Base-by-base conservation (phyloP, 805 yeast species). In the Lipomyces spencermartinsiae region DNA sequence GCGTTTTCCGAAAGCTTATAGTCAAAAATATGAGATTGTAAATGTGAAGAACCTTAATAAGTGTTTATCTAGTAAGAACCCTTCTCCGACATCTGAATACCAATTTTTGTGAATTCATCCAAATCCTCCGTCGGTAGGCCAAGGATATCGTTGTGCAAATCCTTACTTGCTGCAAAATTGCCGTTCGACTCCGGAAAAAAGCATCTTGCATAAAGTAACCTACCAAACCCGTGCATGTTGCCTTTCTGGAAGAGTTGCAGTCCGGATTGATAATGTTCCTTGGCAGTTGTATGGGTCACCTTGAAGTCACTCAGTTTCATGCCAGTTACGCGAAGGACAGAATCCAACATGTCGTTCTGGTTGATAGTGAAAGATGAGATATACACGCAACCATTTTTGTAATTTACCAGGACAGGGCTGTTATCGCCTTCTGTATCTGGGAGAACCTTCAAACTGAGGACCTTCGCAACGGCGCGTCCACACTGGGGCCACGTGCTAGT, bases 91-190 rank as follows among this genome's bases (percentile, higher is more conserved):
- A n/a, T n/a, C n/a, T n/a, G n/a, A n/a, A n/a, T n/a, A n/a, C n/a
- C n/a, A n/a, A n/a, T n/a, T n/a, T n/a, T 19, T 19, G 29, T 25
- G 29, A 25, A 25, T 3, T 58, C 63, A 3, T 58, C 61, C 3
- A 58, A 56, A 58, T 56, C 63, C 25, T 58, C 61, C 61, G 1
- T 51, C 65, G 63, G 63, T 64, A 58, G 29, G 3, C 61, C 61
- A 14, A 58, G 62, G 19, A 53, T 14, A 37, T 37, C 25, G 57
- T 59, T 59, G 63, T 37, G n/a, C 31, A 25, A 59, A 19, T 31
- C 34, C n/a, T 25, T 31, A 25, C 2, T 34, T 34, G 63, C 46
- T 39, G 1, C 46, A 14, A 46, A 59, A 59, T 59, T 33, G 14
- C 62, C 62, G 10, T 7, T 22, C 14, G 60, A 8, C 29, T 16